These are phyloP conservation scores for Neurospora sublineolata DNA, from an alignment of 495 filamentous ascomycete genomes.

Conservation along the genomic window DNA sequence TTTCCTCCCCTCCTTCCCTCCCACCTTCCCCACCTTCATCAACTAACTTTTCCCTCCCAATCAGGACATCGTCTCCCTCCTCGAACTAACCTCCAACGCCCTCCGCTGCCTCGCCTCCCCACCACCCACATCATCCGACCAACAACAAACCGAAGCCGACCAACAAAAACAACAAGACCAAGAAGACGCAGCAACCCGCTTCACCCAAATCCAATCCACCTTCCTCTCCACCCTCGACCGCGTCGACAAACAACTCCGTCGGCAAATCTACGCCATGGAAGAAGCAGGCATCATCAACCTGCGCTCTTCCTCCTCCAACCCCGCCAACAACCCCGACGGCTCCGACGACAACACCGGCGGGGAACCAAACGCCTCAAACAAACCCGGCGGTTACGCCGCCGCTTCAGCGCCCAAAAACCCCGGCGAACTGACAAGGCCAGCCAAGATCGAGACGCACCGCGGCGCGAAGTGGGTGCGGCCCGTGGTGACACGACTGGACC, in stretches of 20 bases:
- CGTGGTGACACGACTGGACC: conserved; percentile 19
- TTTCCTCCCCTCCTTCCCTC: background rate
- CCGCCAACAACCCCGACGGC: background rate
- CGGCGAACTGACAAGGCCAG: background rate
- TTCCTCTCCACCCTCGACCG: conserved; percentile 58
- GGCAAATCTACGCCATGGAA: conserved; percentile 71
- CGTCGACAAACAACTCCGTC: conserved; percentile 56
- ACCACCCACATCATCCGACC: background rate
- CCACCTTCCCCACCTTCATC: background rate
- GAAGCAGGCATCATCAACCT: conserved; percentile 62
- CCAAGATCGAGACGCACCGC: background rate
- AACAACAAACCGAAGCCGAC: background rate
- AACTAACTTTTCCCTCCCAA: background rate
- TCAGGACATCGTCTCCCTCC: conserved; percentile 41
- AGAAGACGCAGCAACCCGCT: conserved; percentile 44
- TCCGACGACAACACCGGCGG: background rate
- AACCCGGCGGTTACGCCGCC: background rate
- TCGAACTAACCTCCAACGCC: conserved; percentile 56
- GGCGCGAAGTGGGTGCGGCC: background rate
- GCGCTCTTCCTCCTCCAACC: background rate
- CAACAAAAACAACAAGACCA: conserved; percentile 1
- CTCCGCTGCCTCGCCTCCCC: conserved; percentile 55
- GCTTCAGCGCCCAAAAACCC: background rate
- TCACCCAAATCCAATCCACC: conserved; percentile 49
- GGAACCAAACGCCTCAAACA: background rate